These are phyloP conservation scores for Martiniozyma abietophila DNA, from an alignment of 805 yeast species.

Conservation along the genomic window DNA sequence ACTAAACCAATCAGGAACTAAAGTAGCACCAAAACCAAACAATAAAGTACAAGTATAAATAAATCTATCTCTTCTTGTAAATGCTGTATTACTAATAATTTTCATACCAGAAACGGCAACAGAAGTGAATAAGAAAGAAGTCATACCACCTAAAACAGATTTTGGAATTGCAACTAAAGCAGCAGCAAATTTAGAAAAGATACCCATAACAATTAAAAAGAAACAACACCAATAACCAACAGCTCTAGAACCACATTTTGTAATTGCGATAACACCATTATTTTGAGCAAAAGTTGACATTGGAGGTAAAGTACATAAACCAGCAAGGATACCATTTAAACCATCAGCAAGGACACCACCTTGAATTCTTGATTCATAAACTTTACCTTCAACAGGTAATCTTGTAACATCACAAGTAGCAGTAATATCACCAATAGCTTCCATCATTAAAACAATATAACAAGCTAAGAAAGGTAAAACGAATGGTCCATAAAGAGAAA, in stretches of 20 bases:
- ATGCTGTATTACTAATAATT: constrained; percentile 44
- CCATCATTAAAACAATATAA: constrained; percentile 78
- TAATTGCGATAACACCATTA: constrained; percentile 88
- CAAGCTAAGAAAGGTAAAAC: constrained; percentile 82
- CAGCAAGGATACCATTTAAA: constrained; percentile 60
- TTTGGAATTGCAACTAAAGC: constrained; percentile 79
- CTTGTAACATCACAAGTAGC: constrained; percentile 91
- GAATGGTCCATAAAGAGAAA: constrained; percentile 72
- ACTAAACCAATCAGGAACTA: constrained; percentile 39
- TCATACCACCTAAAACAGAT: constrained; percentile 83
- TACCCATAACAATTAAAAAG: constrained; percentile 77
- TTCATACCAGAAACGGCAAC: constrained; percentile 52
- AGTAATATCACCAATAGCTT: constrained; percentile 90
- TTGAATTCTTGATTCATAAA: constrained; percentile 78
- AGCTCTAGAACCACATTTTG: constrained; percentile 81
- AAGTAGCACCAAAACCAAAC: constrained; percentile 43
- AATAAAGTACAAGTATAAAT: constrained; percentile 41
- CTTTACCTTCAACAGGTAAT: constrained; percentile 70
- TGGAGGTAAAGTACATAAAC: constrained; percentile 79
- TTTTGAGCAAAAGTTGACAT: constrained; percentile 91
- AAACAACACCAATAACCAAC: constrained; percentile 48
- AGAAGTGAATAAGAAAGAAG: constrained; percentile 45
- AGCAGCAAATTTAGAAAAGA: constrained; percentile 80
- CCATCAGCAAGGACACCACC: constrained; percentile 93
- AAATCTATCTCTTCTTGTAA: constrained; percentile 50